Conservation (phyloP, 2,329 filamentous ascomycete genomes). For the Trichophyton benhamiae region DNA sequence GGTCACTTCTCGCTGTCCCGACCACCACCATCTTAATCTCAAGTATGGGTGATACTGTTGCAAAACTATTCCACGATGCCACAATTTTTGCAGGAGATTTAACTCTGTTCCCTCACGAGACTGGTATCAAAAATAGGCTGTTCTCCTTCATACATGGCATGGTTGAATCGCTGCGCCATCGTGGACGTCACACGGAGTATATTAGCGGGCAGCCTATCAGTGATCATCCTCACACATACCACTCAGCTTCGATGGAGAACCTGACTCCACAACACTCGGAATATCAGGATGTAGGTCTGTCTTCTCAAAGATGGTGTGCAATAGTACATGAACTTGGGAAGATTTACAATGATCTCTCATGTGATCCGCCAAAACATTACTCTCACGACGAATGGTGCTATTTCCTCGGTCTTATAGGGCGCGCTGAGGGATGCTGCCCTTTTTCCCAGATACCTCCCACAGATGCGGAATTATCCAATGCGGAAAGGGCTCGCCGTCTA, state of each 20-base stretch:
- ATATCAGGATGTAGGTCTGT: background rate
- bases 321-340: constrained; percentile 30
- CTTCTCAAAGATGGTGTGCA: constrained; percentile 33
- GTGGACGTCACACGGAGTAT: background rate
- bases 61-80: constrained; percentile 43
- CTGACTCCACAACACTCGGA: background rate
- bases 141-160: constrained; percentile 10
- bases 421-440: constrained; percentile 30
- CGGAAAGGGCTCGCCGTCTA: constrained; percentile 2
- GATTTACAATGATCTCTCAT: constrained; percentile 26
- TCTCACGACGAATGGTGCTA: constrained; percentile 38
- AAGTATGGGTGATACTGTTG: constrained; percentile 29
- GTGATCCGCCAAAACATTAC: constrained; percentile 25
- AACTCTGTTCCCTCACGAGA: constrained; percentile 42
- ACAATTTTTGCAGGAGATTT: constrained; percentile 45
- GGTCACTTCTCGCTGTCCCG: constrained; percentile 30
- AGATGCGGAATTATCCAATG: constrained; percentile 4
- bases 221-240: background rate
- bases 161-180: constrained; percentile 12
- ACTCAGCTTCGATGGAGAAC: background rate
- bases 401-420: constrained; percentile 37
- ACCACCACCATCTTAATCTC: constrained; percentile 31
- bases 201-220: background rate
- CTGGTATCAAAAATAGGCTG: constrained; percentile 22
- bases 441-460: constrained; percentile 18